These are phyloP conservation scores for Leptographium flavum DNA, from an alignment of 2,329 filamentous ascomycete species.

Conservation along the genomic window DNA sequence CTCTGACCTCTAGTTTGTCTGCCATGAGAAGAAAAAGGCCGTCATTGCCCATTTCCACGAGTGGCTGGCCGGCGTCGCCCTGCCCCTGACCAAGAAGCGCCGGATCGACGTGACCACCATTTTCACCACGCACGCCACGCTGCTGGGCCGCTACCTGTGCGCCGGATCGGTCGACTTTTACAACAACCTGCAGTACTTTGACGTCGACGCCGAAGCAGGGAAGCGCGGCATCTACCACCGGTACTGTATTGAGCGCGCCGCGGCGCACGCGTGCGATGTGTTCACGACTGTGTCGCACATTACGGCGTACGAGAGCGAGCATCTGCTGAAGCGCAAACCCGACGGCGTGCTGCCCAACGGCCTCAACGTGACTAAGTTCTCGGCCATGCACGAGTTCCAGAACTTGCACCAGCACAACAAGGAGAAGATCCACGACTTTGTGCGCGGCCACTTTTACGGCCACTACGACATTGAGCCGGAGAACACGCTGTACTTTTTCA, in stretches of 20 bases:
- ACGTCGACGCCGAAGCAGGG: constrained; percentile 90
- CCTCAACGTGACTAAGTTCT: constrained; percentile 96
- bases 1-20: constrained; percentile 58
- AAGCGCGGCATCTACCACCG: constrained; percentile 98
- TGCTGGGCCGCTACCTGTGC: constrained; percentile 90
- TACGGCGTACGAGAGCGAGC: constrained; percentile 95
- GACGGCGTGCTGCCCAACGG: constrained; percentile 94
- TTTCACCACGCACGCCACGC: constrained; percentile 93
- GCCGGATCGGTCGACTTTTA: constrained; percentile 98
- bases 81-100: constrained; percentile 84
- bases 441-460: constrained; percentile 94
- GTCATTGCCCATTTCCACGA: constrained; percentile 98
- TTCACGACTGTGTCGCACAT: constrained; percentile 99
- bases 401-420: constrained; percentile 94
- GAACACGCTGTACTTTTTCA: constrained; percentile 97
- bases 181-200: constrained; percentile 95
- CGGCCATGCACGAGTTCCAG: constrained; percentile 96
- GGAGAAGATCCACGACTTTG: constrained; percentile 96
- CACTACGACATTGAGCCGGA: constrained; percentile 96
- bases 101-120: constrained; percentile 95
- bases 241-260: constrained; percentile 93
- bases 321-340: constrained; percentile 91
- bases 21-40: constrained; percentile 78
- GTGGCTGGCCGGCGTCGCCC: constrained; percentile 88
- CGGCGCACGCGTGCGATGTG: constrained; percentile 83